Base-by-base conservation (phyloP, 495 filamentous ascomycete genomes). In the Podospora comata region DNA sequence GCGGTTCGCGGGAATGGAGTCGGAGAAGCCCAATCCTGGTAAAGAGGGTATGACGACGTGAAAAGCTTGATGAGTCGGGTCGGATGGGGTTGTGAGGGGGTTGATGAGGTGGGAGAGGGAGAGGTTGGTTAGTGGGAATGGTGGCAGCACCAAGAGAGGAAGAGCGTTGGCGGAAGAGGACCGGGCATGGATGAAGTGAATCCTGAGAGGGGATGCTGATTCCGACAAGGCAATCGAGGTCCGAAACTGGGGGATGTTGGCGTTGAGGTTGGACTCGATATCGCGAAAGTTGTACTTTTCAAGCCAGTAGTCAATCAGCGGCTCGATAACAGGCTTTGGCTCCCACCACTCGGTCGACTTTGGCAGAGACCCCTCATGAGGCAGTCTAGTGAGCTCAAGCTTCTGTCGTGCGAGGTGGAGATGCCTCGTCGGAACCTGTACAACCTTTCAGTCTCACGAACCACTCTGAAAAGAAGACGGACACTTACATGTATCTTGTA, bases 1-100 rank as follows among this genome's bases (percentile, higher is more conserved):
- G 1, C 85, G 83, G 75, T 54, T 48, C 53, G 85, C 83, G 20
- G 83, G 82, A 7, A 89, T 80, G 3, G 83, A 78, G 39, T 86
- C 81, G 58, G 85, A 88, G 77, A 93, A 93, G 54, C 88, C 91
- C 68, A 91, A 84, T 54, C 92, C 91, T 0, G 91, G 91, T 27
- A 93, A 78, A 11, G 88, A 90, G 3, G 91, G 90, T 7, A 85
- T 87, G 15, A 93, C 81, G 34, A 93, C 75, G 75, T 92, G 83
- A 76, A 93, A 93, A 0, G 85, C 79, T 18, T 87, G 87, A 5
- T 78, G 71, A 23, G 70, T 69, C 15, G 79, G 72, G 64, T 78
- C 73, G 6, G 79, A 74, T 0, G 83, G 83, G 2, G 77, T 71
- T 0, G 83, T 84, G 64, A 93, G 81, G 6, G 84, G 76, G 15